Percentiles rank a stretch among this genome's conserved stretches.
These are phyloP conservation scores for Daldinia grandis DNA, from an alignment of 495 filamentous ascomycete species.

Conservation along the genomic window DNA sequence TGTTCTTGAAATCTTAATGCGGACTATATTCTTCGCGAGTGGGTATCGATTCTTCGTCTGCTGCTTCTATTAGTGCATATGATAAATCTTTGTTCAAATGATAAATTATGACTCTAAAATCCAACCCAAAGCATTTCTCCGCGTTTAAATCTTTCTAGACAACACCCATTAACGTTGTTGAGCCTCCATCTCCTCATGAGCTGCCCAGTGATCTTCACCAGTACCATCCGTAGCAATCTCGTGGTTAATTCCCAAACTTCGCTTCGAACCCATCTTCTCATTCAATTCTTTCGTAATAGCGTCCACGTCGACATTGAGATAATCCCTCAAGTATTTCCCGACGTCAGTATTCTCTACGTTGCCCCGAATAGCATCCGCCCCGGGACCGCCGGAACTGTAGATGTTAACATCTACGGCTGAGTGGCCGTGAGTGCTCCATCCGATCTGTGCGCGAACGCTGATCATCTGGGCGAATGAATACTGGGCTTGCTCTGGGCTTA, in stretches of 20 bases:
- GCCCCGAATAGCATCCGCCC: conserved; percentile 65
- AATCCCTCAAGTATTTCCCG: conserved; percentile 79
- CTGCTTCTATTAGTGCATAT: conserved; percentile 1
- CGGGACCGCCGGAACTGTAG: conserved; percentile 70
- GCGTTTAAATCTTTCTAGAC: not conserved
- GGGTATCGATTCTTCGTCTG: conserved; percentile 25
- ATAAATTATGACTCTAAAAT: conserved; percentile 16
- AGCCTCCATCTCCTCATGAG: conserved; percentile 37
- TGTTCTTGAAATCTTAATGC: not conserved
- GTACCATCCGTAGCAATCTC: not conserved
- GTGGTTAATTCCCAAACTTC: not conserved
- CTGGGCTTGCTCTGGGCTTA: conserved; percentile 57
- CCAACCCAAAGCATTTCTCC: not conserved
- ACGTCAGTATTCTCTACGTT: conserved; percentile 97
- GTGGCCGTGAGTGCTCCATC: conserved; percentile 93
- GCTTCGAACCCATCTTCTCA: conserved; percentile 57
- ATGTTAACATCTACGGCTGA: conserved; percentile 92
- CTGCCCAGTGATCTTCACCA: conserved; percentile 36
- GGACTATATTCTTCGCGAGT: not conserved
- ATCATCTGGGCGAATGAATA: conserved; percentile 85
- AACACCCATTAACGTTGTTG: not conserved
- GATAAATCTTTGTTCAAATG: conserved; percentile 5
- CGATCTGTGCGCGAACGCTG: conserved; percentile 84
- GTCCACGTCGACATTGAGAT: conserved; percentile 81
- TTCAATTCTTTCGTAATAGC: conserved; percentile 76